Evolutionary conservation across 1,284 basidiomycete species (phyloP), one percentile per base, ranked within the genome.

Genomic region (Anthracocystis walkeri): DNA sequence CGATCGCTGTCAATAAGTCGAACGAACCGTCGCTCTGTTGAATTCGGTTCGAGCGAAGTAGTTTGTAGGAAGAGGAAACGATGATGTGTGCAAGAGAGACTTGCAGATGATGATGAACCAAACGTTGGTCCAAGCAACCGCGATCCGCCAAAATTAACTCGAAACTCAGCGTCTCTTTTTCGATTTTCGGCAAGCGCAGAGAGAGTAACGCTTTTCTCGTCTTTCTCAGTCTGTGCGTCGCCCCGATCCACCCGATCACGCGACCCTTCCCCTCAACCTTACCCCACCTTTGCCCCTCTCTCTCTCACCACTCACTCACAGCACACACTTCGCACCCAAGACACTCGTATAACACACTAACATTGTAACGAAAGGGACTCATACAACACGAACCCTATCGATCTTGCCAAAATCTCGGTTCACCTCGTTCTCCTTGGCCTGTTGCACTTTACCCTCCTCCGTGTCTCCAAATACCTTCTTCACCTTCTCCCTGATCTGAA

Each of bases 361-460:
- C 12, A 38, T 25, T 48, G 18, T 21, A n/a, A 7, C n/a, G 12
- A 3, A 8, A n/a, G n/a, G n/a, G n/a, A 35, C 25, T 68, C 38
- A 76, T 0, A 76, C 73, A 23, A 76, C 73, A 18, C 73, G 59
- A 23, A 45, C 38, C 54, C 56, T 65, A 65, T 76, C 73, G 48
- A 71, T 65, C 68, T 65, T 68, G 23, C 29, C 61, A 58, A 65
- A 76, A 10, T 64, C 61, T 12, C 73, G 58, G 35, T 71, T 61
- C 35, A 56, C 68, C 7, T 68, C 73, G 56, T 71, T 58, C 44
- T 71, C 65, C 29, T 65, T 44, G 5, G 68, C 73, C 50, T 71
- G 53, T 29, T 49, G 58, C 56, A 71, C 55, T 20, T 59, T 66
- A n/a, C 54, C 64, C 42, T 35, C 20, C 5, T 23, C 56, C 23